These are phyloP conservation scores for Aspergillus pseudoviridinutans DNA, from an alignment of 2,329 filamentous ascomycete genomes.

Conservation along the genomic window DNA sequence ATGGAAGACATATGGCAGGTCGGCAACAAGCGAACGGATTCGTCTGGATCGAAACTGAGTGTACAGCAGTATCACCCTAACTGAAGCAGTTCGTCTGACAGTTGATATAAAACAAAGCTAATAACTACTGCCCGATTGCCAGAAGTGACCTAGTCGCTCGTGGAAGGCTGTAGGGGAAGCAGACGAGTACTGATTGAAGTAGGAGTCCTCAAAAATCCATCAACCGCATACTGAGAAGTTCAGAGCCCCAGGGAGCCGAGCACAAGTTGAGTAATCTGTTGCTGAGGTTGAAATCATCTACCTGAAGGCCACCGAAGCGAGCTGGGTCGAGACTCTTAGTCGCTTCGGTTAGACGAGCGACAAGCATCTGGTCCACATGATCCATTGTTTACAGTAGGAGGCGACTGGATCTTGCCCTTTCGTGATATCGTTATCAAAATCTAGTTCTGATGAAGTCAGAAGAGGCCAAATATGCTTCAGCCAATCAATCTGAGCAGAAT, in stretches of 20 bases:
- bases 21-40: no score
- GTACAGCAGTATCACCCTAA: no score
- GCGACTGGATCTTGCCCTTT: not conserved
- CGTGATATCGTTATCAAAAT: not conserved
- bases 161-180: no score
- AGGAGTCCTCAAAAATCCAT: no score
- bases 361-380: constrained; percentile 1
- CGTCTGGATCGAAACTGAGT: no score
- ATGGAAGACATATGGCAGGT: not conserved
- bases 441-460: not conserved
- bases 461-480: not conserved
- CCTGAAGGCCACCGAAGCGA: not conserved
- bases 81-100: not conserved
- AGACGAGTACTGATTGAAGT: not conserved
- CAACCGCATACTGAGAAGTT: not conserved
- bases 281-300: not conserved
- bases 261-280: not conserved
- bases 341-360: constrained; percentile 8
- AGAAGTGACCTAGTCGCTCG: no score
- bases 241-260: not conserved
- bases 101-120: not conserved
- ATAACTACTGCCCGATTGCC: no score
- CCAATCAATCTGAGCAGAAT: not conserved
- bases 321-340: constrained; percentile 7
- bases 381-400: not conserved